These are phyloP conservation scores for Calocybe cyanea DNA, from an alignment of 768 basidiomycete species.

Conservation along the genomic window DNA sequence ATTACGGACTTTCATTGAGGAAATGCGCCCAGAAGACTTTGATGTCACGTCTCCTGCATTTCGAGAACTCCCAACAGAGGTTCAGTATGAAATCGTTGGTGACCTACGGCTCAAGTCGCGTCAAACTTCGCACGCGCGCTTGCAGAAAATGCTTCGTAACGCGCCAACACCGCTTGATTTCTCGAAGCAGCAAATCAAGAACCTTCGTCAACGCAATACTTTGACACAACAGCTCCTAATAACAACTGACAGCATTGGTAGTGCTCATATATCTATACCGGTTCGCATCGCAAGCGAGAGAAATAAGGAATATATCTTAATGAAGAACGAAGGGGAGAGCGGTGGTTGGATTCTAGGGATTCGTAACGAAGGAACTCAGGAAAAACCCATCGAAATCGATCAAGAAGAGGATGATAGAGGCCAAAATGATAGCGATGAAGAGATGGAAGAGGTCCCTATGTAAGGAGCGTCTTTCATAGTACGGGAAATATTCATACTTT, in stretches of 20 bases:
- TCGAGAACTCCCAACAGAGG: conserved; percentile 88
- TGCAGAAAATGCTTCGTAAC: conserved; percentile 84
- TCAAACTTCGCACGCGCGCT: conserved; percentile 87
- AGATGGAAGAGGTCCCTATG: conserved; percentile 84
- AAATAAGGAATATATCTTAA: conserved; percentile 90
- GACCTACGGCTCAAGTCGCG: conserved; percentile 93
- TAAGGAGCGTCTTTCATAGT: conserved; percentile 27
- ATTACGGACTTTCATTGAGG: conserved; percentile 87
- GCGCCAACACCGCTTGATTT: conserved; percentile 89
- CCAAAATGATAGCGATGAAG: conserved; percentile 43
- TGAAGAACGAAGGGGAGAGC: conserved; percentile 83
- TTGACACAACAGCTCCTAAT: conserved; percentile 90
- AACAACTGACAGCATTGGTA: conserved; percentile 92
- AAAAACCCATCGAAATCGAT: conserved; percentile 87
- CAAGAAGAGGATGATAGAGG: conserved; percentile 39
- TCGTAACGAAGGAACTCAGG: conserved; percentile 76
- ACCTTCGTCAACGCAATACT: conserved; percentile 82
- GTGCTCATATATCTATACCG: conserved; percentile 85
- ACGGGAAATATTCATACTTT: no score
- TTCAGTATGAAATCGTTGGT: conserved; percentile 97
- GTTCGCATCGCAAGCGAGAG: conserved; percentile 93
- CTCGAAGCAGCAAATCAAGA: conserved; percentile 92
- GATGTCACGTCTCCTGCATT: conserved; percentile 90
- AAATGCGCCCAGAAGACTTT: conserved; percentile 94
- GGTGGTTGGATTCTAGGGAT: conserved; percentile 97